Conservation (phyloP, 2,329 filamentous ascomycete species). For the Calycina herbarum region DNA sequence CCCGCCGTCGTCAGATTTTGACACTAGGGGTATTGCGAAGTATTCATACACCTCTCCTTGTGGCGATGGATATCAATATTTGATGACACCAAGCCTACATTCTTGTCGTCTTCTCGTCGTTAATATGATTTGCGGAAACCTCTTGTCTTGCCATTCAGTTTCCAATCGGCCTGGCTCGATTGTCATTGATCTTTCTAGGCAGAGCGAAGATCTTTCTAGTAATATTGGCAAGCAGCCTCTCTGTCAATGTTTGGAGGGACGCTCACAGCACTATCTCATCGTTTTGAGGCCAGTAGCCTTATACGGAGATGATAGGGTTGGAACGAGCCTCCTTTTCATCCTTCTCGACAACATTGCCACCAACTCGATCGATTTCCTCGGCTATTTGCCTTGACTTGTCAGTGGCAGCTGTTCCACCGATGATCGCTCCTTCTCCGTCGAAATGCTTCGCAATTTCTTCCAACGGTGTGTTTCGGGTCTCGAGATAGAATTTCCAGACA, state of each 20-base stretch:
- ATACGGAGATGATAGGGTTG: background rate
- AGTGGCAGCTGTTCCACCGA: conserved; percentile 16
- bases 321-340: conserved; percentile 8
- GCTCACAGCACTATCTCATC: background rate
- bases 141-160: background rate
- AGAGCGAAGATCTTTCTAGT: background rate
- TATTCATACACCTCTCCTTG: background rate
- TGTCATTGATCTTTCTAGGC: background rate
- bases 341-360: conserved; percentile 1
- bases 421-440: conserved; percentile 42
- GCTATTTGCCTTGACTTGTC: conserved; percentile 22
- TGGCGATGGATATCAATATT: background rate
- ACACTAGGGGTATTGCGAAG: background rate
- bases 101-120: background rate
- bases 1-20: background rate
- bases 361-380: conserved; percentile 18
- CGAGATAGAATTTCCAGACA: conserved; percentile 37
- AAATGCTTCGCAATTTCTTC: conserved; percentile 47
- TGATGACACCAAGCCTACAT: background rate
- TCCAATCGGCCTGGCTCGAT: background rate
- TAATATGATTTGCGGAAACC: background rate
- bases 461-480: conserved; percentile 44
- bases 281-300: background rate
- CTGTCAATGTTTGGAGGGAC: background rate
- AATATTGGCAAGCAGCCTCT: background rate